These are phyloP conservation scores for Stachybotrys elegans DNA, from an alignment of 2,329 filamentous ascomycete genomes.

Conservation along the genomic window DNA sequence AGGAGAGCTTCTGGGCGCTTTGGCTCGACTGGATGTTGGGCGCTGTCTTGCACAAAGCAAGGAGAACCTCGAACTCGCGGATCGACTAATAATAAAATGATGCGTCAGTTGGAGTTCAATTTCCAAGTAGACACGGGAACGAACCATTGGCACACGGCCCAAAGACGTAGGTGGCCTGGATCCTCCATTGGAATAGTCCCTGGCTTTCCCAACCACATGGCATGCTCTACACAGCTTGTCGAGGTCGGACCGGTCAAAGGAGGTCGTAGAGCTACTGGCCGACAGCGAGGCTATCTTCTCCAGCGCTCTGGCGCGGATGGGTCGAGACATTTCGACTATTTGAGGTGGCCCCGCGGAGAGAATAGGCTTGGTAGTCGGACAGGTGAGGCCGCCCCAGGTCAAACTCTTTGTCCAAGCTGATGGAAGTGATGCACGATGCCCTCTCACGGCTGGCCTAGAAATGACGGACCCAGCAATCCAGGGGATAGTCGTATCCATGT, in stretches of 20 bases:
- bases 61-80: slow-evolving; percentile 84
- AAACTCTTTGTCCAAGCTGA: too few species aligned
- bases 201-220: slow-evolving; percentile 37
- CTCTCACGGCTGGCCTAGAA: slow-evolving; percentile 5
- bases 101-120: slow-evolving; percentile 12
- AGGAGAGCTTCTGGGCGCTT: slow-evolving; percentile 72
- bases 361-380: too few species aligned
- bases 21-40: slow-evolving; percentile 65
- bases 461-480: slow-evolving; percentile 14
- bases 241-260: slow-evolving; percentile 59
- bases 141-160: slow-evolving; percentile 57
- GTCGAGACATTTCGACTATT: slow-evolving; percentile 47
- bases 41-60: slow-evolving; percentile 88
- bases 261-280: slow-evolving; percentile 45
- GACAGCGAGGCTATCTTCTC: slow-evolving; percentile 62
- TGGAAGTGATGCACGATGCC: neutral
- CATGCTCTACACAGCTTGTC: slow-evolving; percentile 57
- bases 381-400: too few species aligned
- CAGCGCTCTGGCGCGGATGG: slow-evolving; percentile 57
- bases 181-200: slow-evolving; percentile 44
- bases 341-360: slow-evolving; percentile 7
- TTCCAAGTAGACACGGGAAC: slow-evolving; percentile 5
- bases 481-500: slow-evolving; percentile 19
- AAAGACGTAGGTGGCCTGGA: slow-evolving; percentile 36
- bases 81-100: slow-evolving; percentile 74